These are phyloP conservation scores for Eimeria maxima DNA, from an alignment of 169 alveolate species.

Conservation along the genomic window DNA sequence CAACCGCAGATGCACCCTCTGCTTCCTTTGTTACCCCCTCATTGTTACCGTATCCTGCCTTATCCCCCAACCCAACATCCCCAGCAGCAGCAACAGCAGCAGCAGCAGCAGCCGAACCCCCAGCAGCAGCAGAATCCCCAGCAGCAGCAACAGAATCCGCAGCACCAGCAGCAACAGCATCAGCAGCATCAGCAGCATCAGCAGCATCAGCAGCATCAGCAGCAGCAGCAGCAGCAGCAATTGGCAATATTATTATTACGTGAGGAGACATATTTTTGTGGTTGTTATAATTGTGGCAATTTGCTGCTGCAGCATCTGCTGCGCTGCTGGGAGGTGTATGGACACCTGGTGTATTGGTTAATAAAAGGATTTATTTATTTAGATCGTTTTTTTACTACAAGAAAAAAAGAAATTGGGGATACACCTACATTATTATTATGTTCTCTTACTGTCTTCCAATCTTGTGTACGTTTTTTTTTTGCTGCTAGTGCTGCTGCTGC, in stretches of 20 bases:
- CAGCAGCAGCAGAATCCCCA: no score
- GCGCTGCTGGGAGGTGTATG: slow-evolving; percentile 76
- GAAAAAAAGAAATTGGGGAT: slow-evolving; percentile 50
- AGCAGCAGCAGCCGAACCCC: neutral
- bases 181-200: slow-evolving; percentile 1
- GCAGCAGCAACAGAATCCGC: neutral
- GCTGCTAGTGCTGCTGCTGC: neutral
- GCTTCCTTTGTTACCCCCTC: no score
- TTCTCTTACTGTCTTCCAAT: slow-evolving; percentile 28
- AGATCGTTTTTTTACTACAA: slow-evolving; percentile 31
- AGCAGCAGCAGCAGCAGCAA: no score
- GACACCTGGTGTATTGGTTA: slow-evolving; percentile 42
- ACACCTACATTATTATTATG: slow-evolving; percentile 35
- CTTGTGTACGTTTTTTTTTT: slow-evolving; percentile 1
- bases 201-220: slow-evolving; percentile 27
- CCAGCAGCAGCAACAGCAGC: slow-evolving; percentile 43
- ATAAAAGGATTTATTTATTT: slow-evolving; percentile 27
- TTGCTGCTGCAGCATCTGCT: slow-evolving; percentile 76
- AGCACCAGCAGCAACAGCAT: neutral
- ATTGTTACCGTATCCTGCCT: no score
- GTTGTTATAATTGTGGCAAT: slow-evolving; percentile 30
- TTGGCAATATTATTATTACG: neutral
- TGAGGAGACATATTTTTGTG: slow-evolving; percentile 7
- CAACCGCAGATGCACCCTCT: no score
- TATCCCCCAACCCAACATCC: no score